Evolutionary conservation across 2,329 filamentous ascomycete species (phyloP).

Genomic region (Cercospora sp.): DNA sequence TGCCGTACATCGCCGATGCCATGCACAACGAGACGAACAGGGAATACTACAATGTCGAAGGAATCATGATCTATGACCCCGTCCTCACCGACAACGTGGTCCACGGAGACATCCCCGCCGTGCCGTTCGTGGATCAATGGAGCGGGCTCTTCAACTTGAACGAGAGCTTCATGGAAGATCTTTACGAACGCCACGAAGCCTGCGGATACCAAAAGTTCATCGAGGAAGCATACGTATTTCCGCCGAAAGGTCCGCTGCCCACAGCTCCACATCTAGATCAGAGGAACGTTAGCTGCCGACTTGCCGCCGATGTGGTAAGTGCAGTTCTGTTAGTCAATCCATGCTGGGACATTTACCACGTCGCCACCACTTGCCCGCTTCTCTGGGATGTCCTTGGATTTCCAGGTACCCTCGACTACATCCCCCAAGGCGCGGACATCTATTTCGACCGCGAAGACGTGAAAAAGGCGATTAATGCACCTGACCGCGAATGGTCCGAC

Average conservation of each 20-base stretch:
- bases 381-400: slow-evolving; percentile 70
- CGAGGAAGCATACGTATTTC: slow-evolving; percentile 65
- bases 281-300: slow-evolving; percentile 52
- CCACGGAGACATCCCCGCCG: slow-evolving; percentile 54
- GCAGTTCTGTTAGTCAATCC: slow-evolving; percentile 65
- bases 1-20: slow-evolving; percentile 71
- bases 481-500: slow-evolving; percentile 66
- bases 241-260: slow-evolving; percentile 64
- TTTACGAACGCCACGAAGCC: slow-evolving; percentile 52
- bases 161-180: slow-evolving; percentile 55
- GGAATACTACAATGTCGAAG: slow-evolving; percentile 66
- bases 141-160: slow-evolving; percentile 64
- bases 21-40: slow-evolving; percentile 70
- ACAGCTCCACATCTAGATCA: slow-evolving; percentile 49
- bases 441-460: slow-evolving; percentile 44
- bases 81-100: slow-evolving; percentile 57
- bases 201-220: slow-evolving; percentile 66
- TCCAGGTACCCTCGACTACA: slow-evolving; percentile 64
- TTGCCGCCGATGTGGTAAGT: slow-evolving; percentile 52
- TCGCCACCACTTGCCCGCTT: slow-evolving; percentile 70
- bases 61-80: slow-evolving; percentile 73
- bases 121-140: slow-evolving; percentile 64
- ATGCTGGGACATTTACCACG: slow-evolving; percentile 76
- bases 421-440: slow-evolving; percentile 61
- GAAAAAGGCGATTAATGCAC: slow-evolving; percentile 43